Evolutionary conservation across 2,329 filamentous ascomycete species (phyloP), one percentile per base, ranked within the genome.

Genomic region (Colletotrichum gloeosporioides): DNA sequence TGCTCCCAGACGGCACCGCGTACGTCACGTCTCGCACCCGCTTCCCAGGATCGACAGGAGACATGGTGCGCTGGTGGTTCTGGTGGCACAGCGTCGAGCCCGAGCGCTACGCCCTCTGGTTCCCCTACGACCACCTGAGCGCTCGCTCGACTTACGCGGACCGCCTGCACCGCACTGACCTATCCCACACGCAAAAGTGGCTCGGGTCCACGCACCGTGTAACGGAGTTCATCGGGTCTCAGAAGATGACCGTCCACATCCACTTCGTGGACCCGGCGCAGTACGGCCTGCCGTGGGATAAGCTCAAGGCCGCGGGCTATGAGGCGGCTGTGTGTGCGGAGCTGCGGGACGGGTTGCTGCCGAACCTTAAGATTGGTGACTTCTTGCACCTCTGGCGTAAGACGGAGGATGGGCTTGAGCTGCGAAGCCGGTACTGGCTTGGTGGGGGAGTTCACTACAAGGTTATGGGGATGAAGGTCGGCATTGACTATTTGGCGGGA

Each of bases 81-180:
- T 76, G 73, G 73, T 76, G 73, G 73, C 73, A 76, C 70, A 76
- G 73, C 49, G 64, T 76, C 57, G 73, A 76, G 59, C 70, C 73
- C 27, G 73, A 76, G 73, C 73, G 73, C 13, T 76, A 76, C 44
- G 73, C 73, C 64, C 73, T 76, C 27, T 76, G 73, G 73, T 73
- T 73, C 2, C 73, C 73, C 2, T 69, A 76, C 64, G 73, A 76
- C 57, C 73, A 76, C 34, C 59, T 76, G 15, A 44, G 39, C 22
- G 59, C 61, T 8, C 73, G 59, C 22, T 76, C 73, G 44, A 59
- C 29, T 10, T 76, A 73, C 64, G 73, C 73, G 27, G 59, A 76
- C 64, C 63, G 73, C 4, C 57, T 76, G 25, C 73, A 73, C 61
- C 73, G 73, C 44, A 36, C 57, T 12, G 73, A 76, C 59, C 44